Evolutionary conservation across 192 early-diverging fungal genomes (phyloP).

Genomic region (Lobosporangium transversale): DNA sequence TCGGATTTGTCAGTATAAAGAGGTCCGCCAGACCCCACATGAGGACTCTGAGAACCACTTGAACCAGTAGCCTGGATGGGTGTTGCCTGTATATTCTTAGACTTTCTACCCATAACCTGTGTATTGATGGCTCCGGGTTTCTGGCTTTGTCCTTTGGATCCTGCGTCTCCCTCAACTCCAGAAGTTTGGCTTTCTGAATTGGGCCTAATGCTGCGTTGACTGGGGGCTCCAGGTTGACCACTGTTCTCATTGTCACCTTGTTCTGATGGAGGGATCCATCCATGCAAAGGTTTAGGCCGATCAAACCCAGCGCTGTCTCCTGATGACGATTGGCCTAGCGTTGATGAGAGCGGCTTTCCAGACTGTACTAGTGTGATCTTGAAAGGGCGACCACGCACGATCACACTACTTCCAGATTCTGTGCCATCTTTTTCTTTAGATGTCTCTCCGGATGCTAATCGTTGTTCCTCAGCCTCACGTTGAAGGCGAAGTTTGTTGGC

Average conservation of each 20-base stretch:
- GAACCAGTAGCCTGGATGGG: constrained; percentile 6
- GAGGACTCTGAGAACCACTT: constrained; percentile 15
- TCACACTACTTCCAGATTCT: not conserved
- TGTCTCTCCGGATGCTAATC: constrained; percentile 2
- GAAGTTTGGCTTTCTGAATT: constrained; percentile 4
- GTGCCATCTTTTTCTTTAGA: not conserved
- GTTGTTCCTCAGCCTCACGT: constrained; percentile 11
- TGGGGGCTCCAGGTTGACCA: not conserved
- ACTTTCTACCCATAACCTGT: not conserved
- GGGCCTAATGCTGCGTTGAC: constrained; percentile 24
- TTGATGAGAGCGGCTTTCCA: constrained; percentile 11
- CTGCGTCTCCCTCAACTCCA: not conserved
- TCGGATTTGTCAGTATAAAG: constrained; percentile 28
- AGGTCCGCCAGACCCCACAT: not conserved
- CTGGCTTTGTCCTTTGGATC: not conserved
- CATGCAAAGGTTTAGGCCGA: constrained; percentile 6
- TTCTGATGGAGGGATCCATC: not conserved
- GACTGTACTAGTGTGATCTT: constrained; percentile 45
- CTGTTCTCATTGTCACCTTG: not conserved
- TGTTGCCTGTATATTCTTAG: not conserved
- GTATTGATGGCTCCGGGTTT: constrained; percentile 2
- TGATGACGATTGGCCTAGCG: constrained; percentile 6
- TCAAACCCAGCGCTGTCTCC: not conserved
- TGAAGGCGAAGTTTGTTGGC: constrained; percentile 15
- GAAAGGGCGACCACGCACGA: constrained; percentile 11